These are phyloP conservation scores for Mesembryanthemum crystallinum DNA, from an alignment of 148 eudicot genomes.

Conservation along the genomic window DNA sequence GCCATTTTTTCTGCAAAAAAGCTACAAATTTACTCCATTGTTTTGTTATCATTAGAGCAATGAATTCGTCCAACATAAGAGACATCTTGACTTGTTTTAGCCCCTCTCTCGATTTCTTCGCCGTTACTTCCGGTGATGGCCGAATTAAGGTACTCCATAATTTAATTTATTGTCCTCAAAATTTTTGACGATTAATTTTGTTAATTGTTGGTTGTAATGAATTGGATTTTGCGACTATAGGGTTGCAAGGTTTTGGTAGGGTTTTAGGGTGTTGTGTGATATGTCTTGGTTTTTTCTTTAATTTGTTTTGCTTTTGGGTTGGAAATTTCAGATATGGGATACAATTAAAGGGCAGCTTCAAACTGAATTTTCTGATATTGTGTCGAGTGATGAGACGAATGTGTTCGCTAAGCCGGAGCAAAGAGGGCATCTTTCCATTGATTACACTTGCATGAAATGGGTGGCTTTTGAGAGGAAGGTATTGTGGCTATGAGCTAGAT, in stretches of 20 bases:
- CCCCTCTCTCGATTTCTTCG: slow-evolving; percentile 70
- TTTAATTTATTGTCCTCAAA: not conserved
- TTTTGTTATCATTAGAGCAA: not conserved
- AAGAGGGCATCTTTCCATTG: slow-evolving; percentile 82
- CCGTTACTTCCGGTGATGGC: slow-evolving; percentile 75
- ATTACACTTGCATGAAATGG: slow-evolving; percentile 98
- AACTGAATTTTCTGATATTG: slow-evolving; percentile 68
- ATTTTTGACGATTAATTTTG: not conserved
- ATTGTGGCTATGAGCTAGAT: slow-evolving; percentile 3
- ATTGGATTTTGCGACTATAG: not conserved
- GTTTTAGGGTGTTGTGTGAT: slow-evolving; percentile 2
- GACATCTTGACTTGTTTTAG: slow-evolving; percentile 74
- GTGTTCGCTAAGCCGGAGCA: slow-evolving; percentile 54
- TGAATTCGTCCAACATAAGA: slow-evolving; percentile 61
- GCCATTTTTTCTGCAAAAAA: too few species aligned
- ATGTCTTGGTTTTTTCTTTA: not conserved
- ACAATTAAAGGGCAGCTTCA: slow-evolving; percentile 76
- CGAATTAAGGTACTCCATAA: slow-evolving; percentile 68
- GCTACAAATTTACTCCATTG: too few species aligned
- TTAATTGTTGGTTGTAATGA: not conserved
- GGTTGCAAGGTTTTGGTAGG: slow-evolving; percentile 16
- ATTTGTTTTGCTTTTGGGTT: not conserved
- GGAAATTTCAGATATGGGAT: slow-evolving; percentile 78
- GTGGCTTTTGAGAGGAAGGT: slow-evolving; percentile 70
- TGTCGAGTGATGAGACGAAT: slow-evolving; percentile 33